Evolutionary conservation across 495 filamentous ascomycete genomes (phyloP).

Genomic region (Platismatia glauca): DNA sequence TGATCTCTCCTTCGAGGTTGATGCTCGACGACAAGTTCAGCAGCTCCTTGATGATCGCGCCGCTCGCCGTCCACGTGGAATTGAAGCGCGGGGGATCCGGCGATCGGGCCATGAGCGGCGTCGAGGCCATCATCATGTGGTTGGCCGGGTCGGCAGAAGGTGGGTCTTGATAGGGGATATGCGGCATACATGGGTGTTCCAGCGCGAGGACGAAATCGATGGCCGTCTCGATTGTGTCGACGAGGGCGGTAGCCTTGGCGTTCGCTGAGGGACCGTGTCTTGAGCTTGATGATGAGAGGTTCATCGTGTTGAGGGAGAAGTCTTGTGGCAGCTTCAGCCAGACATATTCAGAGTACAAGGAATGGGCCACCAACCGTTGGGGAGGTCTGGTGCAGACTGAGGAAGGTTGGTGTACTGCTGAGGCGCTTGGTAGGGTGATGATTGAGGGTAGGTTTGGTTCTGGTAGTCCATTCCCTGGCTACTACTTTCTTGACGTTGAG

Average conservation of each 20-base stretch:
- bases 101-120: conserved; percentile 19
- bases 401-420: conserved; percentile 5
- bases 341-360: conserved; percentile 11
- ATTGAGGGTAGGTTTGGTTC: conserved; percentile 8
- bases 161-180: conserved; percentile 21
- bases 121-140: conserved; percentile 24
- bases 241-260: neutral
- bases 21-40: conserved; percentile 31
- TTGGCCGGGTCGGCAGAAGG: conserved; percentile 18
- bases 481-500: conserved; percentile 5
- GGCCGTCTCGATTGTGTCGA: conserved; percentile 21
- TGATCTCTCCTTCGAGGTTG: conserved; percentile 69
- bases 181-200: conserved; percentile 26
- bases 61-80: conserved; percentile 20
- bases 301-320: conserved; percentile 16
- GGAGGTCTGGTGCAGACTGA: conserved; percentile 17
- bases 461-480: conserved; percentile 7
- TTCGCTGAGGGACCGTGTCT: neutral
- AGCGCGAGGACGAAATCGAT: conserved; percentile 26
- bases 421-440: conserved; percentile 12
- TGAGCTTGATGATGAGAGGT: conserved; percentile 12
- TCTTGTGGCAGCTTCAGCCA: conserved; percentile 17
- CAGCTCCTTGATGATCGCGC: conserved; percentile 23
- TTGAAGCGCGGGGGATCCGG: conserved; percentile 18
- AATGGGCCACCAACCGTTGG: conserved; percentile 20